Evolutionary conservation across 805 yeast genomes (phyloP), one percentile per base, ranked within the genome.

Genomic region (Ogataea henricii): DNA sequence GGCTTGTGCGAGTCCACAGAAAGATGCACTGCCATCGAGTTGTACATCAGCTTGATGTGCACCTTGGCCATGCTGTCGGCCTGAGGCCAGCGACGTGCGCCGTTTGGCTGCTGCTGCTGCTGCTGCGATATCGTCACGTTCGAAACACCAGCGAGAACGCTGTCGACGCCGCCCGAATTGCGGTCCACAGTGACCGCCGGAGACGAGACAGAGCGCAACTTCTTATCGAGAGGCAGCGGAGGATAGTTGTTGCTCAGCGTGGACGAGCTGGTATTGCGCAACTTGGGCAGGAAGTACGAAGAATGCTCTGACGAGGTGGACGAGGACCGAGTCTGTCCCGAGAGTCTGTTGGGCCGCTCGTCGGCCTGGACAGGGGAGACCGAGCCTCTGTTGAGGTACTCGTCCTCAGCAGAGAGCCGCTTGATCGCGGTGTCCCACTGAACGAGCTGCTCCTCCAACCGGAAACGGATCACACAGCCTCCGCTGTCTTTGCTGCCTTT

Each of bases 401-500:
- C 67, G 16, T 63, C 51, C 18, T 57, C 64, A 2, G 56, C 46
- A 3, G 69, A 76, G 45, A 82, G 65, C 40, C 64, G 68, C 49
- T 83, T 77, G 52, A 87, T 73, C 52, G 89, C 79, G 2, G 71
- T 64, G 49, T 81, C 89, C 98, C 98, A 94, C 64, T 85, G 92
- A 48, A 77, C 78, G 54, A 95, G 75, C 14, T 76, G 74, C 64
- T 94, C 98, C 59, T 91, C 97, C 43, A 85, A 85, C 51, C 85
- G 78, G 67, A 89, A 89, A 47, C 88, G 78, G 62, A 94, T 76
- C 14, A 89, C 80, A 57, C 94, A 90, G 16, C 88, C 82, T 12
- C 96, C 97, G 23, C 87, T 83, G 55, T 91, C 97, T 58, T 82
- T 83, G 44, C 85, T 82, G 7, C 96, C 94, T n/a, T 83, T 81